phyloP scores from a whole-genome alignment of 2,329 filamentous ascomycete genomes.

The Simplicillium sp. region DNA sequence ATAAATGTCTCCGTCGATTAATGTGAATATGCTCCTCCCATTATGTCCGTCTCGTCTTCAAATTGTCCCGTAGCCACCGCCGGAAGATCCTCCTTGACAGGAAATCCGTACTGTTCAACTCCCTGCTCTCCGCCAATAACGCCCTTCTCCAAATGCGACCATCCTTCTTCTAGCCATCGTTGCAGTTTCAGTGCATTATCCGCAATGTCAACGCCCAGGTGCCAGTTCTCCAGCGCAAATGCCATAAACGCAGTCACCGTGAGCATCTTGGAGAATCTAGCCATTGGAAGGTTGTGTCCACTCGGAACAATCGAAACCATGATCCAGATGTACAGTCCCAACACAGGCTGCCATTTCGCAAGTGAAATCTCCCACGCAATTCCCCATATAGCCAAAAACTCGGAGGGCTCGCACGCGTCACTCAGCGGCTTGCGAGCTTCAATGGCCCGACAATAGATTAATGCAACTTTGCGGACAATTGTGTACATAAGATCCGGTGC shows the following conservation, averaged over 20 bases:
- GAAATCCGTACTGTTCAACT: slow-evolving; percentile 4
- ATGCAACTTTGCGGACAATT: slow-evolving; percentile 33
- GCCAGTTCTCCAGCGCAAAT: slow-evolving; percentile 39
- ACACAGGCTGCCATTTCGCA: slow-evolving; percentile 32
- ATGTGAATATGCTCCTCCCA: background rate
- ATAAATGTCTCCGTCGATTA: no score
- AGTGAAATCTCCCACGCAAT: slow-evolving; percentile 36
- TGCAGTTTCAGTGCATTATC: slow-evolving; percentile 27
- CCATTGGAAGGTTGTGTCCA: slow-evolving; percentile 26
- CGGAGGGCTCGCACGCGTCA: slow-evolving; percentile 23
- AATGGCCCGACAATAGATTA: slow-evolving; percentile 39
- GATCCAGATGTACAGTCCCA: slow-evolving; percentile 41
- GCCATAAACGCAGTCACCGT: slow-evolving; percentile 32
- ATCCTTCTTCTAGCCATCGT: slow-evolving; percentile 27
- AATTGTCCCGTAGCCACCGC: slow-evolving; percentile 3
- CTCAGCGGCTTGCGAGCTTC: slow-evolving; percentile 30
- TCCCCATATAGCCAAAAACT: slow-evolving; percentile 35
- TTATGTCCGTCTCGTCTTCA: slow-evolving; percentile 4
- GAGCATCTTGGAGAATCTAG: slow-evolving; percentile 35
- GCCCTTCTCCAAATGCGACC: background rate
- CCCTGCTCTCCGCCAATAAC: slow-evolving; percentile 5
- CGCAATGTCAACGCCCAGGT: slow-evolving; percentile 27
- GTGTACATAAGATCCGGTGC: slow-evolving; percentile 34
- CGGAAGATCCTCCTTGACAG: slow-evolving; percentile 6
- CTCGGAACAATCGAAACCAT: slow-evolving; percentile 30